Conservation (phyloP, 1,284 basidiomycete genomes). For the Veloboletus limbatus region DNA sequence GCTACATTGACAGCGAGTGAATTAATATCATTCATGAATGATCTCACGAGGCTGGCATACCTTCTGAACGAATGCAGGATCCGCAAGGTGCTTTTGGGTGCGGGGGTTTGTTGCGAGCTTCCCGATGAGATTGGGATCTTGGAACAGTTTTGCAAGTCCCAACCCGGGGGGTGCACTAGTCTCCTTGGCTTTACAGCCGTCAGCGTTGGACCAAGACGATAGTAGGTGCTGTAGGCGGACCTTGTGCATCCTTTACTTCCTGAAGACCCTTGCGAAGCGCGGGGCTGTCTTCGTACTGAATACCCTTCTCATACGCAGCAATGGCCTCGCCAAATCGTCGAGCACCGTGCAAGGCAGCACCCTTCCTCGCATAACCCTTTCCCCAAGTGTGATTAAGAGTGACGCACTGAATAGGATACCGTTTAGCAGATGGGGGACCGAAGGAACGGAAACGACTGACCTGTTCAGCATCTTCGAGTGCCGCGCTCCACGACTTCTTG, state of each 20-base stretch:
- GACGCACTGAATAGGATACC: constrained; percentile 53
- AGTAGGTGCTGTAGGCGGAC: constrained; percentile 37
- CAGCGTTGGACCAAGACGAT: constrained; percentile 1
- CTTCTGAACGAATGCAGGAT: constrained; percentile 77
- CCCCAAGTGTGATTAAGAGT: constrained; percentile 81
- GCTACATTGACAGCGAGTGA: constrained; percentile 33
- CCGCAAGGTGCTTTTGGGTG: constrained; percentile 79
- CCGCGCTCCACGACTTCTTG: constrained; percentile 74
- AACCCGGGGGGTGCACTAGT: constrained; percentile 42
- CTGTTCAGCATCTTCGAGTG: constrained; percentile 89
- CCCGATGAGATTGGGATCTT: constrained; percentile 77
- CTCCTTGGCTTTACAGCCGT: constrained; percentile 37
- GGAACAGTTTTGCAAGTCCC: constrained; percentile 79
- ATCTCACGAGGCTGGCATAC: constrained; percentile 30
- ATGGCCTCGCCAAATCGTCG: constrained; percentile 82
- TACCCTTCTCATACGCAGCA: constrained; percentile 74
- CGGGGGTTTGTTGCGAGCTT: constrained; percentile 88
- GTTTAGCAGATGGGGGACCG: constrained; percentile 9
- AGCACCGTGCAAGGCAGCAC: constrained; percentile 90
- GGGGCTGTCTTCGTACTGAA: constrained; percentile 80
- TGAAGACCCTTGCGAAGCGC: constrained; percentile 84
- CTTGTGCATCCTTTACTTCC: constrained; percentile 80
- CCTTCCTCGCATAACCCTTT: constrained; percentile 92
- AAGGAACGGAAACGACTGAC: constrained; percentile 38
- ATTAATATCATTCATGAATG: not conserved